Evolutionary conservation across 208 protist genomes (phyloP).

Genomic region (Acanthamoeba triangularis): DNA sequence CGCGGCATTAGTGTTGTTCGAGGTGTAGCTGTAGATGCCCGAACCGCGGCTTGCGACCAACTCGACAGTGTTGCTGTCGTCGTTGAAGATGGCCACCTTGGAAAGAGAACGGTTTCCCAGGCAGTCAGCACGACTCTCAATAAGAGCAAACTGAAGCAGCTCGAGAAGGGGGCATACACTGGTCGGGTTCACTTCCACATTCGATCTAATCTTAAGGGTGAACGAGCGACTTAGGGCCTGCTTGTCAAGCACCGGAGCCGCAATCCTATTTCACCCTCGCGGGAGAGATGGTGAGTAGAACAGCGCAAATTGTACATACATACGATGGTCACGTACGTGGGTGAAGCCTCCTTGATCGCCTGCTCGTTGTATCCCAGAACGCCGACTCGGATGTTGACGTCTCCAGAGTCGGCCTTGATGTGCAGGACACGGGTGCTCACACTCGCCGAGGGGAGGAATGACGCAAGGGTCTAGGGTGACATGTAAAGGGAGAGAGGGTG

Average conservation of each 20-base stretch:
- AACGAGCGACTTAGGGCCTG: slow-evolving; percentile 9
- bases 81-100: slow-evolving; percentile 68
- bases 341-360: background rate
- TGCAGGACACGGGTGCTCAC: background rate
- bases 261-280: background rate
- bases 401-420: background rate
- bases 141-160: background rate
- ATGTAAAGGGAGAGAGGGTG: background rate
- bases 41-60: slow-evolving; percentile 15
- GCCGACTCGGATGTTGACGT: background rate
- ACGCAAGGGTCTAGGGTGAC: background rate
- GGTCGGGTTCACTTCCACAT: slow-evolving; percentile 21
- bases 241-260: slow-evolving; percentile 32
- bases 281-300: background rate
- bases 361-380: background rate
- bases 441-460: background rate
- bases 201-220: slow-evolving; percentile 24
- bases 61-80: slow-evolving; percentile 39
- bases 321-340: background rate
- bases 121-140: background rate
- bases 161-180: background rate
- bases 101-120: background rate
- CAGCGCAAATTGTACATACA: too few relatives aligned
- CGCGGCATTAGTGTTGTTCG: slow-evolving; percentile 24
- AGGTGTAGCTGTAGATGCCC: slow-evolving; percentile 41